Evolutionary conservation across 2,329 filamentous ascomycete genomes (phyloP), one percentile per base, ranked within the genome.

Genomic region (Diplodia mutila): DNA sequence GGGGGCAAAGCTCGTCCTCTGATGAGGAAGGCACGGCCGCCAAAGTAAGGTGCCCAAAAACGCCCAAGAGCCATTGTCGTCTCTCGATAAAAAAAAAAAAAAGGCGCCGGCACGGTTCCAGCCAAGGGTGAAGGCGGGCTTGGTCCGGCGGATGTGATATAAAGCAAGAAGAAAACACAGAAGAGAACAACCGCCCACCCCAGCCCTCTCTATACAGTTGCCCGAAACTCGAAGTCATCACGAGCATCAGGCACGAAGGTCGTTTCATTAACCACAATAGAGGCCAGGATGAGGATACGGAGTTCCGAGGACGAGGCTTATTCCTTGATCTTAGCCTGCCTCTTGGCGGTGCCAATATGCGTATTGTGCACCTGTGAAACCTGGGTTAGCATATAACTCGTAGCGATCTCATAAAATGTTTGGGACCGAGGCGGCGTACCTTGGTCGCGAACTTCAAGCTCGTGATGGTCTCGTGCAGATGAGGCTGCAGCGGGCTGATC

Each of bases 361-460:
- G 93, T 97, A 77, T 96, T 96, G 81, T 93, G 89, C 70, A 94
- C 90, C 87, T 91, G 63, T 8, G 59, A 63, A 14, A 16, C 48
- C 55, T 52, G 42, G 16, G 54, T 67, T 46, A 67, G 65, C 16
- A 63, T n/a, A 51, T 37, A 1, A 39, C 46, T 51, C 25, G 42
- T 23, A n/a, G 39, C 27, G 21, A 37, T 23, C 59, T 16, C 42
- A 9, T 11, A 32, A n/a, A 53, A 14, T 4, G 37, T 39, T 23
- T 65, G 34, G 46, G 48, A 7, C 25, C 16, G 8, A 49, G 18
- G 32, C 11, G 18, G 75, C 82, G 76, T 79, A 93, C 93, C 86
- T 97, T 98, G 39, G 92, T 96, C 18, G 95, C 95, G 80, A 99
- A 99, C 75, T 95, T 91, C 79, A 99, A 84, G 84, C 93, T 97